Evolutionary conservation across 805 yeast species (phyloP).

Genomic region (Yarrowia porcina): DNA sequence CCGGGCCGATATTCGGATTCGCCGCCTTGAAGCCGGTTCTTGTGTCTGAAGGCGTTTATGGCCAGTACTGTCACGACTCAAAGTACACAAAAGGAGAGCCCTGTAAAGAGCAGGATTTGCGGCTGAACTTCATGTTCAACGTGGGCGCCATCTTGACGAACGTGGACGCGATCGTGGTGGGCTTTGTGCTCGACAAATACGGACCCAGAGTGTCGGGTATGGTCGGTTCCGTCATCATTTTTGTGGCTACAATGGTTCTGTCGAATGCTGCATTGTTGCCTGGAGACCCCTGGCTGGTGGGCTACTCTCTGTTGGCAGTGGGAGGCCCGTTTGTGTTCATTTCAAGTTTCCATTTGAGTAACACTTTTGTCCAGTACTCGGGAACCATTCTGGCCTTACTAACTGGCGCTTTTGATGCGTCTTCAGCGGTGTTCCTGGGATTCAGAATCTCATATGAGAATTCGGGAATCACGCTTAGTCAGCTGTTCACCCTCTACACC

Average conservation of each 20-base stretch:
- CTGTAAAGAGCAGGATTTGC: slow-evolving; percentile 78
- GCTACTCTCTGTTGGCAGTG: slow-evolving; percentile 72
- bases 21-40: slow-evolving; percentile 89
- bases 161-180: slow-evolving; percentile 77
- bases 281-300: slow-evolving; percentile 64
- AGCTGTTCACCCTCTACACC: slow-evolving; percentile 65
- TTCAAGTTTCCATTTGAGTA: slow-evolving; percentile 84
- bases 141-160: slow-evolving; percentile 85
- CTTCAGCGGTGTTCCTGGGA: slow-evolving; percentile 78
- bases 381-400: slow-evolving; percentile 77
- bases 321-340: slow-evolving; percentile 95
- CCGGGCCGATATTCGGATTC: slow-evolving; percentile 93
- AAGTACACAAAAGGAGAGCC: slow-evolving; percentile 32
- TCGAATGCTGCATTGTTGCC: slow-evolving; percentile 41
- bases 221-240: slow-evolving; percentile 57
- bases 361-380: slow-evolving; percentile 76
- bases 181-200: slow-evolving; percentile 66
- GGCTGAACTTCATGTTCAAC: slow-evolving; percentile 78
- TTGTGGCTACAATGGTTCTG: slow-evolving; percentile 52
- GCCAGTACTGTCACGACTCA: slow-evolving; percentile 55
- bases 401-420: slow-evolving; percentile 92
- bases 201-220: slow-evolving; percentile 83
- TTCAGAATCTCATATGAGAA: slow-evolving; percentile 65
- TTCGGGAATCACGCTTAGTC: slow-evolving; percentile 44
- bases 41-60: slow-evolving; percentile 72